These are phyloP conservation scores for Coniochaeta sp. DNA, from an alignment of 2,329 filamentous ascomycete species.

Conservation along the genomic window DNA sequence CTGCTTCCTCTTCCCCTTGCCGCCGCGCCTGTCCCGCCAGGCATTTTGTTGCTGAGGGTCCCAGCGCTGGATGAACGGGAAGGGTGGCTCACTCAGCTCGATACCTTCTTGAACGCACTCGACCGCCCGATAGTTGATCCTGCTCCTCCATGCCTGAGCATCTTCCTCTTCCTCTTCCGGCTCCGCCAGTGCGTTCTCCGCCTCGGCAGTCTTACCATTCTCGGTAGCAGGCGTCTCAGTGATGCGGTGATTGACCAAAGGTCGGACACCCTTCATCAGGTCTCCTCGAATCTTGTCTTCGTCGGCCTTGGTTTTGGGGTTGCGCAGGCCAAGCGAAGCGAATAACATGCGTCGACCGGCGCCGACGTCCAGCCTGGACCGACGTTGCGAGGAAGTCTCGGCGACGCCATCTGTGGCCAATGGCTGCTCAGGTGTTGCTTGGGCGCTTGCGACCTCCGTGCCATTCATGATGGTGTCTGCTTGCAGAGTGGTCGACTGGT, in stretches of 20 bases:
- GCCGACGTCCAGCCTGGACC: constrained; percentile 37
- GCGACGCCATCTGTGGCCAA: neutral
- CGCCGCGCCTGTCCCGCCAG: constrained; percentile 31
- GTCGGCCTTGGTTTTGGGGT: constrained; percentile 62
- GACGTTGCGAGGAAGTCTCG: constrained; percentile 18
- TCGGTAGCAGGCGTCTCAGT: constrained; percentile 9
- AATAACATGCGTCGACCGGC: constrained; percentile 64
- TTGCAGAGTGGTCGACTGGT: neutral
- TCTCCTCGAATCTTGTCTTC: constrained; percentile 55
- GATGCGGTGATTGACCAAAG: constrained; percentile 28
- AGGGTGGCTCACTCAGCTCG: constrained; percentile 69
- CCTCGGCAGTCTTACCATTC: constrained; percentile 15
- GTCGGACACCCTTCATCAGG: constrained; percentile 47
- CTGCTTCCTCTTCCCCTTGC: constrained; percentile 41
- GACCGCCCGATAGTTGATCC: constrained; percentile 69
- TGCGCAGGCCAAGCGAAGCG: constrained; percentile 62
- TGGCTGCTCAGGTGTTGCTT: constrained; percentile 24
- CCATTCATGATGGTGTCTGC: neutral
- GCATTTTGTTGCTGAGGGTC: constrained; percentile 61
- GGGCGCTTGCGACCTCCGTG: neutral
- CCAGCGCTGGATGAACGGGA: constrained; percentile 87
- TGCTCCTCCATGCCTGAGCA: constrained; percentile 63
- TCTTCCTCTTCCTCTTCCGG: constrained; percentile 31
- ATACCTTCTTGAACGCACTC: constrained; percentile 73
- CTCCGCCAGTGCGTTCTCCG: neutral